Evolutionary conservation across 2,329 filamentous ascomycete species (phyloP).

Genomic region (Chaetomiaceae sp.): DNA sequence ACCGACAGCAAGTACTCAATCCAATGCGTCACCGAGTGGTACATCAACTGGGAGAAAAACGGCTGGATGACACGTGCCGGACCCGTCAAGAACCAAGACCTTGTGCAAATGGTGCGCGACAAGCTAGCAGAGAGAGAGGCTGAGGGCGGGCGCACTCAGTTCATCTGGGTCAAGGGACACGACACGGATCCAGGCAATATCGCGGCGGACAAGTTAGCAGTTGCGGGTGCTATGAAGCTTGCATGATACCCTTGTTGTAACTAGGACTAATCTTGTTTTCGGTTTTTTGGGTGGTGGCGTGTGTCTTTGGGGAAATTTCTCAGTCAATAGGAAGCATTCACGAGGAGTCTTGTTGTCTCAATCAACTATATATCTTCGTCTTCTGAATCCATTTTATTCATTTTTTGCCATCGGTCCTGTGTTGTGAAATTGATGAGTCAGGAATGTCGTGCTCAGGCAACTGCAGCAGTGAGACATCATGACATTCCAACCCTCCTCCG

Average conservation of each 20-base stretch:
- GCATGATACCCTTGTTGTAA: constrained; percentile 12
- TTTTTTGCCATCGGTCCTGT: too few relatives aligned
- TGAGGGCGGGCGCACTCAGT: constrained; percentile 59
- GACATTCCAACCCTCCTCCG: too few relatives aligned
- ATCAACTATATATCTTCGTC: too few relatives aligned
- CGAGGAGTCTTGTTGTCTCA: too few relatives aligned
- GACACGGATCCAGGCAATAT: constrained; percentile 67
- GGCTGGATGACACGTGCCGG: constrained; percentile 72
- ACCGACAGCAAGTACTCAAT: constrained; percentile 92
- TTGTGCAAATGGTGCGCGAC: constrained; percentile 67
- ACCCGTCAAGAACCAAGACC: constrained; percentile 79
- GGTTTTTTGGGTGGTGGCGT: too few relatives aligned
- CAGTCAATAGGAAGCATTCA: too few relatives aligned
- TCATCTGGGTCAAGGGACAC: constrained; percentile 91
- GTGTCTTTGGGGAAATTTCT: too few relatives aligned
- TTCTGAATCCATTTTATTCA: too few relatives aligned
- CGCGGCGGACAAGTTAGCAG: constrained; percentile 74
- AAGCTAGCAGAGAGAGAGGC: constrained; percentile 66
- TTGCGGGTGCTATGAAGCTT: constrained; percentile 33
- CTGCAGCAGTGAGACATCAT: too few relatives aligned
- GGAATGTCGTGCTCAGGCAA: too few relatives aligned
- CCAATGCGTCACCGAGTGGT: constrained; percentile 85
- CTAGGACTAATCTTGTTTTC: too few relatives aligned
- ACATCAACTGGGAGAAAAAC: constrained; percentile 67
- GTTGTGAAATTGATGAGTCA: too few relatives aligned